Evolutionary conservation across 2,329 filamentous ascomycete species (phyloP).

Genomic region (Alternaria infectoria): DNA sequence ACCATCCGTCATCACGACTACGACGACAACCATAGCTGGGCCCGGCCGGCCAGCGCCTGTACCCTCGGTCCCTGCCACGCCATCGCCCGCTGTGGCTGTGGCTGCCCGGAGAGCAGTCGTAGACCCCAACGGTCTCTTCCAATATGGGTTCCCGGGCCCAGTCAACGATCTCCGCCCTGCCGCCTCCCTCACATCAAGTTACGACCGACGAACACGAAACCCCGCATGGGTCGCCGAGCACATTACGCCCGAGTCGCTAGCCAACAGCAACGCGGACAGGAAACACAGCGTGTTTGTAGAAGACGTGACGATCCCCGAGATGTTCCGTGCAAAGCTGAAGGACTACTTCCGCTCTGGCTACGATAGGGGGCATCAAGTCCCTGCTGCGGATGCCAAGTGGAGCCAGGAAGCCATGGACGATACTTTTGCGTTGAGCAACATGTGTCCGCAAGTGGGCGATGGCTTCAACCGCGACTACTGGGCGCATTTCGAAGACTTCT

Average conservation of each 20-base stretch:
- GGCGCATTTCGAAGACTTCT: conserved; percentile 98
- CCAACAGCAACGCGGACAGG: conserved; percentile 77
- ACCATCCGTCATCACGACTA: conserved; percentile 43
- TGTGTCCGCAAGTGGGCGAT: conserved; percentile 97
- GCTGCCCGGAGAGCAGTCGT: conserved; percentile 45
- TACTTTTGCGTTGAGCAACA: conserved; percentile 92
- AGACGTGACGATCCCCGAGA: conserved; percentile 77
- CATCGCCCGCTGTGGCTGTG: conserved; percentile 29
- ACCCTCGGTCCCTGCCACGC: conserved; percentile 33
- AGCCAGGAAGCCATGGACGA: conserved; percentile 92
- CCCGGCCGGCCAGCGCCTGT: conserved; percentile 32
- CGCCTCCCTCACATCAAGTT: conserved; percentile 80
- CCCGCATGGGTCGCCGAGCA: conserved; percentile 93
- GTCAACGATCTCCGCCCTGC: conserved; percentile 81
- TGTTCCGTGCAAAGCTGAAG: conserved; percentile 87
- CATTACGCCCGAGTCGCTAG: conserved; percentile 87
- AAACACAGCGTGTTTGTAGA: conserved; percentile 84
- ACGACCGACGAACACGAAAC: conserved; percentile 88
- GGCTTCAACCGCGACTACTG: conserved; percentile 99
- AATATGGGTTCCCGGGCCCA: conserved; percentile 84
- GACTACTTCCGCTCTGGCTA: conserved; percentile 97
- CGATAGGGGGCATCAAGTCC: conserved; percentile 95
- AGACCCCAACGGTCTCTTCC: conserved; percentile 59
- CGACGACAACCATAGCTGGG: conserved; percentile 42
- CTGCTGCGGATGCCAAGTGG: conserved; percentile 96